Evolutionary conservation across 148 eudicot genomes (phyloP).

Genomic region (Chenopodium berlandieri): DNA sequence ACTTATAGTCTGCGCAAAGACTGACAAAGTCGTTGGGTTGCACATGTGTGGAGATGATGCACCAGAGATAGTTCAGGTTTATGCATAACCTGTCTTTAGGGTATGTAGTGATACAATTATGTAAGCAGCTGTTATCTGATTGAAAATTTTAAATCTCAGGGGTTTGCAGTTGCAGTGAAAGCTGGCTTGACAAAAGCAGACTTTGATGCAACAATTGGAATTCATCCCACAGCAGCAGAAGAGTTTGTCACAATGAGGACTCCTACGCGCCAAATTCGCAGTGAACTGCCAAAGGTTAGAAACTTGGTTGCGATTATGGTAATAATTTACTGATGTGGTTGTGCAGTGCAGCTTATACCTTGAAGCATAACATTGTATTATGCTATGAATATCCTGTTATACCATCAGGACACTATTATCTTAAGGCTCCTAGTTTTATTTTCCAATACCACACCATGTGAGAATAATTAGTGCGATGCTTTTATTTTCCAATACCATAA

Average conservation of each 20-base stretch:
- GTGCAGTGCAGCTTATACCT: constrained; percentile 2
- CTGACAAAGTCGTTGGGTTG: constrained; percentile 75
- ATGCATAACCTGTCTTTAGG: constrained; percentile 16
- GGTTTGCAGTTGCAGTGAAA: constrained; percentile 95
- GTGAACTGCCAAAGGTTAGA: constrained; percentile 59
- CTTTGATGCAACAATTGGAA: constrained; percentile 86
- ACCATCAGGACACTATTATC: not conserved
- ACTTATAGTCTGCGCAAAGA: constrained; percentile 81
- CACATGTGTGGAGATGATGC: constrained; percentile 97
- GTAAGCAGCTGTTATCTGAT: constrained; percentile 10
- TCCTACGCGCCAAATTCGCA: constrained; percentile 77
- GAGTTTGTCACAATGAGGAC: constrained; percentile 96
- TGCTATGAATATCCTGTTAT: not conserved
- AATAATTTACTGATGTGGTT: not conserved
- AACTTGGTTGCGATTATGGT: constrained; percentile 2
- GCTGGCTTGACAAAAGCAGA: constrained; percentile 95
- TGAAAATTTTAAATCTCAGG: constrained; percentile 36
- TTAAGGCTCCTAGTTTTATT: not conserved
- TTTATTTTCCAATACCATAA: not conserved
- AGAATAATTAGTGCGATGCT: not conserved
- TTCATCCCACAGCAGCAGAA: constrained; percentile 96
- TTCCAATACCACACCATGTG: not conserved
- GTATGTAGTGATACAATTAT: too few relatives aligned
- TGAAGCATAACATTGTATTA: not conserved
- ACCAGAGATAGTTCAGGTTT: constrained; percentile 89